Percentiles rank a stretch among this genome's conserved stretches.
These are phyloP conservation scores for Physcomitrellopsis africana DNA, from an alignment of 225 moss, liverwort and hornwort species.

Conservation along the genomic window DNA sequence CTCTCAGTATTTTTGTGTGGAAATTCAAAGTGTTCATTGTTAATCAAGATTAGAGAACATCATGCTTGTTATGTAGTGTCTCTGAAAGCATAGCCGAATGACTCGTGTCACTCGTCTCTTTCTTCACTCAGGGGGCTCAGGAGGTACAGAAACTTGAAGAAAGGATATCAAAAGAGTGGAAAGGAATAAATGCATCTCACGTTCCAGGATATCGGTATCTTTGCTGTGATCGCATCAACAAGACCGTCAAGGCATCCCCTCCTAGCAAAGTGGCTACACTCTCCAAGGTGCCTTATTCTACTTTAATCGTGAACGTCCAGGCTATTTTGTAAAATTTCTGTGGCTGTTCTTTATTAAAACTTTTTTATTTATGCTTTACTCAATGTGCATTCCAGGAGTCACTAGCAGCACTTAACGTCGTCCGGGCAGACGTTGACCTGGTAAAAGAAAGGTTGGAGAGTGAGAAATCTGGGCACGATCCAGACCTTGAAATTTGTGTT, in stretches of 20 bases:
- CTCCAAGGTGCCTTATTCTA: slow-evolving; percentile 53
- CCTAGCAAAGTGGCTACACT: slow-evolving; percentile 84
- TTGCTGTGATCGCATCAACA: slow-evolving; percentile 61
- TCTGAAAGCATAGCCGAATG: neutral
- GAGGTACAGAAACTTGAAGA: slow-evolving; percentile 71
- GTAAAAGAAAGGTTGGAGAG: slow-evolving; percentile 64
- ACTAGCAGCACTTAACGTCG: slow-evolving; percentile 65
- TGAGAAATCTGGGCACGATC: slow-evolving; percentile 42
- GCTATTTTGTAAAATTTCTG: neutral
- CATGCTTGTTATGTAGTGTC: slow-evolving; percentile 9
- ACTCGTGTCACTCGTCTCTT: neutral
- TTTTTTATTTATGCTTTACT: slow-evolving; percentile 20
- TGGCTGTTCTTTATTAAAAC: neutral
- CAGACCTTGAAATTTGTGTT: slow-evolving; percentile 72
- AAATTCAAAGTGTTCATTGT: neutral
- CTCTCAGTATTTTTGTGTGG: neutral
- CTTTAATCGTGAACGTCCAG: neutral
- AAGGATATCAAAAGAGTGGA: slow-evolving; percentile 76
- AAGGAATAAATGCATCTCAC: slow-evolving; percentile 74
- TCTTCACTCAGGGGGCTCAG: slow-evolving; percentile 52
- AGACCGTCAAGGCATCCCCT: slow-evolving; percentile 71
- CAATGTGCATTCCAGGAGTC: slow-evolving; percentile 63
- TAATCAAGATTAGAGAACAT: neutral
- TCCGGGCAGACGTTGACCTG: slow-evolving; percentile 71
- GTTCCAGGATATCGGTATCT: slow-evolving; percentile 85